These are phyloP conservation scores for Mycothermus thermophilus DNA, from an alignment of 495 filamentous ascomycete genomes.

Conservation along the genomic window DNA sequence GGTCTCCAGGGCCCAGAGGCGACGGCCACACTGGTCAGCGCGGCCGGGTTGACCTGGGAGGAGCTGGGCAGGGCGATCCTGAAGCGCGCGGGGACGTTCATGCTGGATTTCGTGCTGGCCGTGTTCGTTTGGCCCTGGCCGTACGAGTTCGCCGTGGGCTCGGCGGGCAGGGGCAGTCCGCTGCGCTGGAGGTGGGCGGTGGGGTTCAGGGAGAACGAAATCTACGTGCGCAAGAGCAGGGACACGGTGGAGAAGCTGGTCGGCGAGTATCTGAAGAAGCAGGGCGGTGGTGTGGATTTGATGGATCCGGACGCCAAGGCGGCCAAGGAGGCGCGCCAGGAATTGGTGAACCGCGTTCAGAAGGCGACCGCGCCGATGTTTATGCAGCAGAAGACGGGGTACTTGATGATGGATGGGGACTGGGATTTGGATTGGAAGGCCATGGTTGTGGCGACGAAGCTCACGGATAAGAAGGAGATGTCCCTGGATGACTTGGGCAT, in stretches of 20 bases:
- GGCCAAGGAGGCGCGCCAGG: constrained; percentile 11
- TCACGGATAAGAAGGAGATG: constrained; percentile 47
- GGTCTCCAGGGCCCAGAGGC: too few relatives aligned
- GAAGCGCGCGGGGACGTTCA: constrained; percentile 43
- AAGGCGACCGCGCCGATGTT: constrained; percentile 47
- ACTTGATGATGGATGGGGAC: constrained; percentile 58
- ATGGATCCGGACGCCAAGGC: not conserved
- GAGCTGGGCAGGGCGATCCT: constrained; percentile 37
- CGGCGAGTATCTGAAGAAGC: too few relatives aligned
- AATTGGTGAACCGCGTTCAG: constrained; percentile 23
- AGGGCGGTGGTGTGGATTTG: constrained; percentile 11
- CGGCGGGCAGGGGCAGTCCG: constrained; percentile 41
- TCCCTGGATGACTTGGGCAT: constrained; percentile 46
- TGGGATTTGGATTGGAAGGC: constrained; percentile 71
- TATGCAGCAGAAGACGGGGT: constrained; percentile 58
- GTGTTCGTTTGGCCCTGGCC: constrained; percentile 65
- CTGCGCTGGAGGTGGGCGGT: constrained; percentile 53
- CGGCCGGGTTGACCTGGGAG: constrained; percentile 33
- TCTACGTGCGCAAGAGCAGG: constrained; percentile 58
- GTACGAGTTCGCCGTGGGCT: constrained; percentile 47
- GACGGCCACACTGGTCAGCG: constrained; percentile 46
- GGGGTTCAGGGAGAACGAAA: constrained; percentile 56
- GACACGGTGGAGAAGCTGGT: constrained; percentile 40
- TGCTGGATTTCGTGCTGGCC: constrained; percentile 56
- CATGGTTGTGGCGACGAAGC: constrained; percentile 53